A percentile compares a stretch with the other conserved stretches of the same genome.
Evolutionary conservation across 73 alveolate genomes (phyloP).

Genomic region (Durusdinium trenchii): DNA sequence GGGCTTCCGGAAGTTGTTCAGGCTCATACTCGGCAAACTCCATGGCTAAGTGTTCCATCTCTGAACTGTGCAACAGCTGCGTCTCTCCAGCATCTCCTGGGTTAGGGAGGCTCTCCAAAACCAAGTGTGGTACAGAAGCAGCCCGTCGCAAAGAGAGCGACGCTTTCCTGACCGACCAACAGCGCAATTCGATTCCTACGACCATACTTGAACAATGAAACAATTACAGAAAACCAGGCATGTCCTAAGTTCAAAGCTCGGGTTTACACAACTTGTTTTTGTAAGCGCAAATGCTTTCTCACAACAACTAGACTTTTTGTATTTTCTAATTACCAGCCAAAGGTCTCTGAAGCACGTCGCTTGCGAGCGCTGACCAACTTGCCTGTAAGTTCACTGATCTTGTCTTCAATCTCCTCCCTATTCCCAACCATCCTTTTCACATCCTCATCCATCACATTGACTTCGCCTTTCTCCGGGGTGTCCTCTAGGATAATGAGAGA

Average conservation of each 20-base stretch:
- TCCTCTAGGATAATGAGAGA: no score
- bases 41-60: background rate
- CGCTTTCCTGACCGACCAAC: no score
- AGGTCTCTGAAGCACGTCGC: background rate
- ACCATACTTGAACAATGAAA: no score
- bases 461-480: no score
- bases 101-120: background rate
- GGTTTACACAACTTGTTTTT: no score
- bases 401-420: background rate
- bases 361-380: constrained; percentile 8
- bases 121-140: background rate
- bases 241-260: no score
- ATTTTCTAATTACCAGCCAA: no score
- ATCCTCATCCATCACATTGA: background rate
- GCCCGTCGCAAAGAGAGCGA: no score
- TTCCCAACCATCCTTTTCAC: background rate
- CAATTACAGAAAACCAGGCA: no score
- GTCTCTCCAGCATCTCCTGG: background rate
- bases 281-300: no score
- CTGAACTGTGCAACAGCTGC: background rate
- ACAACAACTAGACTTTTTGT: no score
- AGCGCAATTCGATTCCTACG: no score
- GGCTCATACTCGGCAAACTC: background rate
- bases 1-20: background rate
- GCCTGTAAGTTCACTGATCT: background rate